Evolutionary conservation across 164 flowering plant genomes (phyloP), one percentile per base, ranked within the genome.

Genomic region (Vitis cinerea): DNA sequence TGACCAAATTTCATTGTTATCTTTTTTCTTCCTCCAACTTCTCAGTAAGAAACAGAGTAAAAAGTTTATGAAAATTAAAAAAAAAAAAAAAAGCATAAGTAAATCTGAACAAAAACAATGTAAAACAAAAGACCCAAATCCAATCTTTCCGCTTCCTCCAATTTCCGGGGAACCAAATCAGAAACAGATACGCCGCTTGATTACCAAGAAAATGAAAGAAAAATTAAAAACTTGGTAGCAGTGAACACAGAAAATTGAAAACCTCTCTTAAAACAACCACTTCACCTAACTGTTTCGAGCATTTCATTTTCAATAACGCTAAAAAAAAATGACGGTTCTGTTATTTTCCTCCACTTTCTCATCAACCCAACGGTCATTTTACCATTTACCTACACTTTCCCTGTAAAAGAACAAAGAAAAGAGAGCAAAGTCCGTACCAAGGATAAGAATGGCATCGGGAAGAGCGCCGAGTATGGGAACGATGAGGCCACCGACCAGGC

Each of bases 401-500:
- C 15, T 14, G 37, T 11, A 12, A 19, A 30, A 54, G 30, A 44
- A 23, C 27, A 23, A 6, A n/a, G 14, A 51, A 54, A 50, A 1
- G 0, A 50, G 62, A 50, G 3, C 60, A 31, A 60, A 63, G 9
- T 58, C 47, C 47, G 23, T 74, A 90, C 97, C 97, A 9, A 92
- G 87, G 65, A 92, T 89, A 65, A 92, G 89, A 78, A 93, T 65
- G 50, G 99, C 99, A 57, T 95, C 98, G 3, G 99, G 99, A 70
- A 95, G 91, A 1, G 97, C 94, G 17, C 98, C 94, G 54, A 95
- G 97, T 1, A 87, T 71, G 31, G 99, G 99, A 15, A 95, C 89
- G 53, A 95, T 84, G 12, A 95, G 79, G 12, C 98, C 99, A 3
- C 98, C 99, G 16, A 95, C 76, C 30, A 95, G 70, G 2, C 99